Percentiles rank a stretch among this genome's conserved stretches.
Conservation (phyloP, 805 yeast species). For the Monosporozyma unispora region DNA sequence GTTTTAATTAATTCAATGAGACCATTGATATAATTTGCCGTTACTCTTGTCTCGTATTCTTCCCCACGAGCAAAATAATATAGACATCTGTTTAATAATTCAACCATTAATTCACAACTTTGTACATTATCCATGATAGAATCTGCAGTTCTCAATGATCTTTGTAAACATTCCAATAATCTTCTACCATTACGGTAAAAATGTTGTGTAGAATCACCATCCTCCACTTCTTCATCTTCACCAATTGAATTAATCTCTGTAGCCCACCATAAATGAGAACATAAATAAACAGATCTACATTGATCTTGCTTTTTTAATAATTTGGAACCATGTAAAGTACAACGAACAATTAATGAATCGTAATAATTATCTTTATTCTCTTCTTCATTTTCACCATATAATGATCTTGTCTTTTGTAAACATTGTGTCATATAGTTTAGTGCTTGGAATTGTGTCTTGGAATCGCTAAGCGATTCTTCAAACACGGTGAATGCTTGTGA, state of each 20-base stretch:
- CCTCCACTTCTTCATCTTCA: constrained; percentile 30
- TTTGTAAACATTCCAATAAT: constrained; percentile 84
- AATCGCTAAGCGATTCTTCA: constrained; percentile 54
- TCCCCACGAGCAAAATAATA: constrained; percentile 56
- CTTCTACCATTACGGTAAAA: constrained; percentile 50
- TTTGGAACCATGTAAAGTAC: constrained; percentile 82
- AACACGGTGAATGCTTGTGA: constrained; percentile 81
- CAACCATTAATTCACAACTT: constrained; percentile 75
- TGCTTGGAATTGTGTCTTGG: constrained; percentile 46
- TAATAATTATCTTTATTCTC: constrained; percentile 32
- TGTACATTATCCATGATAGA: constrained; percentile 70
- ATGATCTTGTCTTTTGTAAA: constrained; percentile 43
- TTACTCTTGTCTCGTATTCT: constrained; percentile 35
- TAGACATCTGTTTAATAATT: constrained; percentile 76
- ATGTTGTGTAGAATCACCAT: constrained; percentile 30
- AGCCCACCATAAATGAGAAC: constrained; percentile 94
- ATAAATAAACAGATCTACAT: constrained; percentile 75
- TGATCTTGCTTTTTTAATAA: constrained; percentile 88
- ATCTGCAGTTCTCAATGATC: constrained; percentile 83
- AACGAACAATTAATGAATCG: constrained; percentile 72
- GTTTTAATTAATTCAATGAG: constrained; percentile 72
- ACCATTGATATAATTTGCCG: constrained; percentile 72
- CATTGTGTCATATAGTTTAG: constrained; percentile 42
- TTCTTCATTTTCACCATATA: constrained; percentile 30
- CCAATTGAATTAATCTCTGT: constrained; percentile 45